Conservation (phyloP, 495 filamentous ascomycete genomes). For the Penicillium waksmanii region DNA sequence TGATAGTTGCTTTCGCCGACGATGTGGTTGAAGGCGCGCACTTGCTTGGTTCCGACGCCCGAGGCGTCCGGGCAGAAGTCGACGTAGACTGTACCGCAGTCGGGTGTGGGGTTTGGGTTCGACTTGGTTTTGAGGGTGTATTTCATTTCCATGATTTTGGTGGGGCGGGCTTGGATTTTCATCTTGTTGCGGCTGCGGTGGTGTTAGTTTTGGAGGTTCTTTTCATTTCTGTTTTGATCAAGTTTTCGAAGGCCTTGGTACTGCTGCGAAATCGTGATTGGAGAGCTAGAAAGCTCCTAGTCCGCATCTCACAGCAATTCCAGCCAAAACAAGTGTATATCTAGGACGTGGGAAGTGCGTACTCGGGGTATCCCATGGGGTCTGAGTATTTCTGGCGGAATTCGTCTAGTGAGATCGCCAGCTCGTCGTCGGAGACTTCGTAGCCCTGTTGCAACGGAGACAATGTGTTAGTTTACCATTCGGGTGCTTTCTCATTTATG, state of each 20-base stretch:
- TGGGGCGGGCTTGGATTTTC: constrained; percentile 83
- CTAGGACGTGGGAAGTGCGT: constrained; percentile 29
- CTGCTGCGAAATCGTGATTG: no score
- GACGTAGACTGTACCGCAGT: constrained; percentile 89
- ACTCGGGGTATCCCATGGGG: constrained; percentile 73
- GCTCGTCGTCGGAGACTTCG: constrained; percentile 85
- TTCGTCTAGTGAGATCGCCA: constrained; percentile 74
- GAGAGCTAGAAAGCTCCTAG: no score
- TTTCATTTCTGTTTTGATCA: background rate
- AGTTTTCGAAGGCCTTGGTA: no score
- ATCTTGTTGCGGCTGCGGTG: constrained; percentile 72
- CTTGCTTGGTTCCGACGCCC: constrained; percentile 83
- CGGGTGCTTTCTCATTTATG: background rate
- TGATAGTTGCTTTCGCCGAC: constrained; percentile 76
- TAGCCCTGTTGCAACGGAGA: constrained; percentile 68
- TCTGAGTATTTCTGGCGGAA: constrained; percentile 72
- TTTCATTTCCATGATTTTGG: constrained; percentile 78
- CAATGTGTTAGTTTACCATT: background rate
- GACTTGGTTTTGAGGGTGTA: constrained; percentile 68
- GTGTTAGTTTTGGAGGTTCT: constrained; percentile 31
- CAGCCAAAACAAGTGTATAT: background rate
- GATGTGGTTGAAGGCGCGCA: constrained; percentile 83
- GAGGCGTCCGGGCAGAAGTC: constrained; percentile 80
- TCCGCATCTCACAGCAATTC: no score
- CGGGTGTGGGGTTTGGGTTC: constrained; percentile 65